These are phyloP conservation scores for Eucalyptus sp. DNA, from an alignment of 345 rosid species.

Conservation along the genomic window DNA sequence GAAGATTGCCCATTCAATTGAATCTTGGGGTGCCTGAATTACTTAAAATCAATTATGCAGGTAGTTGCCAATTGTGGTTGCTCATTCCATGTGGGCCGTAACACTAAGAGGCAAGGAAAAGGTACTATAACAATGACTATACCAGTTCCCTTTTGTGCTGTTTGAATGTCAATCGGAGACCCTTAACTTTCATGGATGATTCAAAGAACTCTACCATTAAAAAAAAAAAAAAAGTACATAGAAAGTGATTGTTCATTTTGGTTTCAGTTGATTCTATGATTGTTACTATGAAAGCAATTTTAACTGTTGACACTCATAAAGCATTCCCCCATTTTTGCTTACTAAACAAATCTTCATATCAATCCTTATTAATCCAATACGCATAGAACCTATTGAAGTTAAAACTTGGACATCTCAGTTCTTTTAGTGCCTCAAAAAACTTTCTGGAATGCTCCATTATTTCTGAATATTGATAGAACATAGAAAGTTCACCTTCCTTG, in stretches of 20 bases:
- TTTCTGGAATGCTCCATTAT: background rate
- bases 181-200: background rate
- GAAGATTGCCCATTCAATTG: background rate
- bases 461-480: background rate
- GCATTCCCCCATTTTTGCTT: background rate
- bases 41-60: slow-evolving; percentile 10
- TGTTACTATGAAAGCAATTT: background rate
- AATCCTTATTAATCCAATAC: background rate
- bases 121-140: slow-evolving; percentile 11
- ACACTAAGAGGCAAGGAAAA: slow-evolving; percentile 75
- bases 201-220: background rate
- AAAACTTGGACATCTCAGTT: background rate
- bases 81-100: slow-evolving; percentile 80
- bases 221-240: background rate
- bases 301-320: background rate
- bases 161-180: background rate
- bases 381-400: accelerated
- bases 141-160: background rate
- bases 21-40: background rate
- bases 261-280: background rate
- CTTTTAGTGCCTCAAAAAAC: background rate
- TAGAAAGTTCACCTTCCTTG: background rate
- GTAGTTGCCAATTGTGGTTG: slow-evolving; percentile 92
- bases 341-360: background rate
- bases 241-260: background rate